Conservation (phyloP, 164 flowering plant species). For the Magnolia sinica region DNA sequence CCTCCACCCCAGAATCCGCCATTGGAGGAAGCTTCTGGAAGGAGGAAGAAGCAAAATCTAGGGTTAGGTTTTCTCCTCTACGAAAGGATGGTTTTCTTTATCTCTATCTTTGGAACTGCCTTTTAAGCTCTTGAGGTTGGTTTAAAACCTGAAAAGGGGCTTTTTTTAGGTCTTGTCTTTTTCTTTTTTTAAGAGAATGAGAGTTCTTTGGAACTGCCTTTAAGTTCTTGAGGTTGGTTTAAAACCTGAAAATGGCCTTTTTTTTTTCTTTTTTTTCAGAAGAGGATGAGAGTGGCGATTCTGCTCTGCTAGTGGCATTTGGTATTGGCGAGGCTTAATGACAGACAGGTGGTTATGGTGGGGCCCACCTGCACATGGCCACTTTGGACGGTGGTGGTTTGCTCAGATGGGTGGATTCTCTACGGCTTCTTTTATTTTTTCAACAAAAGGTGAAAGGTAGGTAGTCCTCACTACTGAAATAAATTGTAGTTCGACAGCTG, state of each 20-base stretch:
- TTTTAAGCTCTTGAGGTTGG: not conserved
- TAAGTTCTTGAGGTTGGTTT: not conserved
- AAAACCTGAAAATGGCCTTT: not conserved
- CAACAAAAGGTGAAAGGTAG: no score
- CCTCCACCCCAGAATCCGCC: slow-evolving; percentile 49
- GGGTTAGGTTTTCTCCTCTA: not conserved
- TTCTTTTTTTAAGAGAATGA: not conserved
- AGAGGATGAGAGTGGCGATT: not conserved
- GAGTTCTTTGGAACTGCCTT: not conserved
- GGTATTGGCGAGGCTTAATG: not conserved
- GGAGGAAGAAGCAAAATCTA: not conserved
- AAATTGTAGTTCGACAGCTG: no score
- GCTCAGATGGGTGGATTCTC: not conserved
- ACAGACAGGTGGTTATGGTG: not conserved
- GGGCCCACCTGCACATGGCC: not conserved
- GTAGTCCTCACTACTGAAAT: no score
- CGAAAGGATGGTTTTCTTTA: not conserved
- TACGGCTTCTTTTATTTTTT: no score
- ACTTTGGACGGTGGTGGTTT: not conserved
- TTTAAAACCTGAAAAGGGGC: not conserved
- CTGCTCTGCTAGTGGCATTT: not conserved
- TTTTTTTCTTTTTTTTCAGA: not conserved
- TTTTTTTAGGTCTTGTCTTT: not conserved
- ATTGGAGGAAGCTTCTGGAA: slow-evolving; percentile 15
- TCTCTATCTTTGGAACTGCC: not conserved